A percentile compares a stretch with the other conserved stretches of the same genome.
Conservation (phyloP, 345 rosid genomes). For the Cardiospermum halicacabum region DNA sequence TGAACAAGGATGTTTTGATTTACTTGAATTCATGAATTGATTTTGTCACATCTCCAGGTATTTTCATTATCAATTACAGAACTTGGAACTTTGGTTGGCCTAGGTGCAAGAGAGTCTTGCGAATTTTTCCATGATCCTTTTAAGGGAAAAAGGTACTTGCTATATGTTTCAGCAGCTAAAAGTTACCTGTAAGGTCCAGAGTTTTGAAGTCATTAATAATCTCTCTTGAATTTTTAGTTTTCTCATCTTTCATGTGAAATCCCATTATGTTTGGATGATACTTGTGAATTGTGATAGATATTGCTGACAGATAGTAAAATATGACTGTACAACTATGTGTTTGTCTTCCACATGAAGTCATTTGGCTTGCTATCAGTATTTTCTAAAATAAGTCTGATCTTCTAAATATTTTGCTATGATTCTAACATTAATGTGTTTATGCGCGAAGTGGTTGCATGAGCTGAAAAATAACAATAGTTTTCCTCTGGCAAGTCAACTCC, state of each 20-base stretch:
- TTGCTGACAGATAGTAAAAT: not conserved
- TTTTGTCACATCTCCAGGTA: constrained; percentile 40
- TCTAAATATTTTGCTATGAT: too few species aligned
- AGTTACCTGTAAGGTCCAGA: not conserved
- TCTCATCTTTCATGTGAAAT: not conserved
- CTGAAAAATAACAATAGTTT: not conserved
- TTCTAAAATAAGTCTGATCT: not conserved
- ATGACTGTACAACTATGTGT: not conserved
- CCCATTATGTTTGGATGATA: not conserved
- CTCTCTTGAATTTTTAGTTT: not conserved
- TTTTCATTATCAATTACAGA: constrained; percentile 82
- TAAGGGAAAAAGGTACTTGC: constrained; percentile 72
- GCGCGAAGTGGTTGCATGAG: not conserved
- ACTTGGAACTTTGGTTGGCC: constrained; percentile 67
- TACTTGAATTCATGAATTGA: constrained; percentile 7
- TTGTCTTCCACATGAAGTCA: too few species aligned
- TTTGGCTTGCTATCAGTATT: not conserved
- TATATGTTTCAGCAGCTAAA: not conserved
- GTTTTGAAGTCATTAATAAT: not conserved
- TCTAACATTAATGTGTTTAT: not conserved
- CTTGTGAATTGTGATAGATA: not conserved
- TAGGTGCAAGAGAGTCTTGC: constrained; percentile 65
- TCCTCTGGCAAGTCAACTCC: not conserved
- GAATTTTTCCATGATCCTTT: constrained; percentile 87
- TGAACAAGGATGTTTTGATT: constrained; percentile 1